A percentile compares a stretch with the other conserved stretches of the same genome.
Conservation (phyloP, 768 basidiomycete species). For the Epithele typhae region DNA sequence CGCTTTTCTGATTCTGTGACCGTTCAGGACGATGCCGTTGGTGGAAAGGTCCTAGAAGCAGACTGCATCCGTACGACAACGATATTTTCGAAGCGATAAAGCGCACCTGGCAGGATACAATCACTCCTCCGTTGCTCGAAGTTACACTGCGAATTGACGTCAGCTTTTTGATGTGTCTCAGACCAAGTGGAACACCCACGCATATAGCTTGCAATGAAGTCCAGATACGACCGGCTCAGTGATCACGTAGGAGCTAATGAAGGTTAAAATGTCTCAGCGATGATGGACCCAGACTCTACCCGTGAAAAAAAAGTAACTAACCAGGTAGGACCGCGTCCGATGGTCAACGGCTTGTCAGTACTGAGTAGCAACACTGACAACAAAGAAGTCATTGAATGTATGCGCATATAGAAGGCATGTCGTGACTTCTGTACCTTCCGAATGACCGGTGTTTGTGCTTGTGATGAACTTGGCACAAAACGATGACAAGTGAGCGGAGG, state of each 20-base stretch:
- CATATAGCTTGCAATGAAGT: slow-evolving; percentile 76
- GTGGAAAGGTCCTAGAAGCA: slow-evolving; percentile 67
- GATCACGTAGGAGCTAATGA: slow-evolving; percentile 53
- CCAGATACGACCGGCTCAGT: slow-evolving; percentile 60
- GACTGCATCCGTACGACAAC: too few species aligned
- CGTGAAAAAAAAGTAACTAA: slow-evolving; percentile 23
- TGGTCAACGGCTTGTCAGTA: slow-evolving; percentile 57
- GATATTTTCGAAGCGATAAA: neutral
- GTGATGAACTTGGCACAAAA: slow-evolving; percentile 78
- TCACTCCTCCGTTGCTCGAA: slow-evolving; percentile 65
- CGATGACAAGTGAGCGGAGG: too few species aligned
- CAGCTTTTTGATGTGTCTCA: too few species aligned
- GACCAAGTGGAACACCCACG: slow-evolving; percentile 56
- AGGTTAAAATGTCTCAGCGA: neutral
- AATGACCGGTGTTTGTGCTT: slow-evolving; percentile 49
- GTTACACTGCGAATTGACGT: slow-evolving; percentile 59
- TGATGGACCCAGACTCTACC: neutral
- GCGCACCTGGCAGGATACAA: slow-evolving; percentile 76
- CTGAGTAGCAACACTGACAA: slow-evolving; percentile 53
- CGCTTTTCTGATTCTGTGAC: slow-evolving; percentile 59
- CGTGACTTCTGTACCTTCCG: slow-evolving; percentile 46
- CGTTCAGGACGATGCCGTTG: slow-evolving; percentile 72
- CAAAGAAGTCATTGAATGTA: neutral
- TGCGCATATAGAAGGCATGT: neutral
- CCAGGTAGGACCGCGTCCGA: slow-evolving; percentile 77